phyloP scores from a whole-genome alignment of 139 green algal species.

The Chlamydomonas sp. region DNA sequence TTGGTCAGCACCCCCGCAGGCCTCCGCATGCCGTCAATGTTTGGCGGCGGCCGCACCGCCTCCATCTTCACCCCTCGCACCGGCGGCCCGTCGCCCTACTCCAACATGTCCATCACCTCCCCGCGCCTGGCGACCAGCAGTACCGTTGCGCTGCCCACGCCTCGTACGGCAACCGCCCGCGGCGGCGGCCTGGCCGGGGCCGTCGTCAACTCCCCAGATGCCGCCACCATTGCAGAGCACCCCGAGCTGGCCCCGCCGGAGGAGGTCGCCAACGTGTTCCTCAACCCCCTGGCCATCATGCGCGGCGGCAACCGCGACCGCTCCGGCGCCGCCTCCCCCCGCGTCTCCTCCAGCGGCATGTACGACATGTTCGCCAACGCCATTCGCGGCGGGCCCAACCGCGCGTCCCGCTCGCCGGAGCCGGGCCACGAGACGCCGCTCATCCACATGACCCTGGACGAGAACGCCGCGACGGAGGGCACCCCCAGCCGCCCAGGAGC shows the following conservation, averaged over 20 bases:
- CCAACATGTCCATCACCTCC: not conserved
- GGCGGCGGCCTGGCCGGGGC: not conserved
- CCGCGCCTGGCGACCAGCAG: not conserved
- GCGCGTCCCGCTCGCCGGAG: no score
- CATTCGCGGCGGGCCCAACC: not conserved
- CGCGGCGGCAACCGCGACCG: not conserved
- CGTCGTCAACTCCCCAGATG: not conserved
- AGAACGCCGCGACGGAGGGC: not conserved
- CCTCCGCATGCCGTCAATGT: not conserved
- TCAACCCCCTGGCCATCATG: conserved; percentile 13
- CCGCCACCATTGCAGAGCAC: not conserved
- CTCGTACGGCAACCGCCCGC: conserved; percentile 3
- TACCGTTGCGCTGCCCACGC: not conserved
- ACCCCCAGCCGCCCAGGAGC: no score
- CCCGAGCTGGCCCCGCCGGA: conserved; percentile 11
- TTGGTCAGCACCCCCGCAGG: no score
- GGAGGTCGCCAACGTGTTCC: not conserved
- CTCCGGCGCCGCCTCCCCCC: no score
- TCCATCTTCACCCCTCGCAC: not conserved
- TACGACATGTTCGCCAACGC: not conserved
- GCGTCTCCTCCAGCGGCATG: not conserved
- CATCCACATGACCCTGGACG: not conserved
- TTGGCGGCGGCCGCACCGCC: not conserved
- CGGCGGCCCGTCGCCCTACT: not conserved
- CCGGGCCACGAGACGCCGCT: not conserved